Base-by-base conservation (phyloP, 768 basidiomycete species). In the Boletellus sp. region DNA sequence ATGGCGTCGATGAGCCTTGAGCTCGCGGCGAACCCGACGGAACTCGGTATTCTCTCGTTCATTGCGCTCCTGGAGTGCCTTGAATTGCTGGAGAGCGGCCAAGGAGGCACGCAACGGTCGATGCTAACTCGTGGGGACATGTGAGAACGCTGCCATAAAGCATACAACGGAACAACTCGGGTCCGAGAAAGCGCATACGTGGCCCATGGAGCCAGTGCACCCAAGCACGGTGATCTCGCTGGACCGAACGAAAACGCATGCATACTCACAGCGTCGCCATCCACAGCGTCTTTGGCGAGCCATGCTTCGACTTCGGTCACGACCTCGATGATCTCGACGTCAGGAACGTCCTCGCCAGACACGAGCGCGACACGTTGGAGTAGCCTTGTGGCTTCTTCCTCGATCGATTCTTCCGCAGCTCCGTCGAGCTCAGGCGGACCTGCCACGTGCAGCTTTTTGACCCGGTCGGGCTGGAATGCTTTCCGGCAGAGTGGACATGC, bases 401-500 rank as follows among this genome's bases (percentile, higher is more conserved):
- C 73, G 70, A 75, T 78, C 32, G 69, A 60, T 24, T 72, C 74
- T 48, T 64, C 67, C 41, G 60, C 60, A 34, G 71, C 70, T 33
- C 72, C 63, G 40, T 65, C 57, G 12, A 61, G 51, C 13, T 70
- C 72, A 44, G 70, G 67, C 44, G 71, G 72, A 56, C 81, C 57
- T 42, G 66, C 84, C 57, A 87, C 78, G 64, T 85, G 82, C n/a
- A 87, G 69, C 60, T 78, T 83, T 70, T 83, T 85, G 60, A 81
- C 68, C 49, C 78, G 75, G 37, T 78, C 76, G n/a, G 73, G 72
- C 36, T 69, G 62, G 69, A 81, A 87, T 0, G 72, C 42, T 61
- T 81, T 84, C 57, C 85, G 78, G 64, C 85, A 87, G 23, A 87
- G 74, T 3, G 85, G 85, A 51, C 85, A 87, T 42, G 72, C 70